Base-by-base conservation (phyloP, 495 filamentous ascomycete species). In the Neurospora sp. region DNA sequence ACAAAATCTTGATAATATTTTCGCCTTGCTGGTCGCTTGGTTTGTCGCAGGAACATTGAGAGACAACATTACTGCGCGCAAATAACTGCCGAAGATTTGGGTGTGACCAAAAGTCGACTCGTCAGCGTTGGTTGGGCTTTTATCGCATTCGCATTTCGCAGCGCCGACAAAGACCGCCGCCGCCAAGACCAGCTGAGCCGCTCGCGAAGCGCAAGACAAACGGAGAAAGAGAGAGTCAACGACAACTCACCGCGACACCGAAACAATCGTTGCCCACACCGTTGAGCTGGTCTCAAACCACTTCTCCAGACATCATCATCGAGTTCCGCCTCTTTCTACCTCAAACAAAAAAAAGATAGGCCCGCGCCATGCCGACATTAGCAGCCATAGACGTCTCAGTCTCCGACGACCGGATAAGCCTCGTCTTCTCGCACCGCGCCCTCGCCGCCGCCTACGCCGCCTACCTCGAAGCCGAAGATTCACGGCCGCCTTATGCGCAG, bases 381-480 rank as follows among this genome's bases (percentile, higher is more conserved):
- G 76, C 78, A 45, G 72, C 79, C 69, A 73, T 80, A 71, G 79
- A 80, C 73, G 76, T 78, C 45, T 80, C 75, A 8, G 79, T 80
- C 44, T 72, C 69, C 9, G 77, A 79, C 74, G 69, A 73, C 75
- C 76, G 74, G 42, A 72, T 80, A 73, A 73, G 73, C 71, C 76
- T 80, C 37, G 73, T 75, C 71, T 80, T 80, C 40, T 80, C 79
- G 3, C 76, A 80, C 74, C 74, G 77, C 22, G 76, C 79, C 72
- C 74, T 79, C 16, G 79, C 79, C 38, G 71, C 72, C 2, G 76
- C 77, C 44, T 80, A 79, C 70, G 77, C 76, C 35, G 70, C 75
- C 31, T 79, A 79, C 72, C 75, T 80, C 59, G 71, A 73, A 37
- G 70, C 73, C 40, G 72, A 76, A 53, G 79, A 80, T 42, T 72